A percentile compares a stretch with the other conserved stretches of the same genome.
These are phyloP conservation scores for Planoprotostelium fungivorum DNA, from an alignment of 78 protist genomes.

Conservation along the genomic window DNA sequence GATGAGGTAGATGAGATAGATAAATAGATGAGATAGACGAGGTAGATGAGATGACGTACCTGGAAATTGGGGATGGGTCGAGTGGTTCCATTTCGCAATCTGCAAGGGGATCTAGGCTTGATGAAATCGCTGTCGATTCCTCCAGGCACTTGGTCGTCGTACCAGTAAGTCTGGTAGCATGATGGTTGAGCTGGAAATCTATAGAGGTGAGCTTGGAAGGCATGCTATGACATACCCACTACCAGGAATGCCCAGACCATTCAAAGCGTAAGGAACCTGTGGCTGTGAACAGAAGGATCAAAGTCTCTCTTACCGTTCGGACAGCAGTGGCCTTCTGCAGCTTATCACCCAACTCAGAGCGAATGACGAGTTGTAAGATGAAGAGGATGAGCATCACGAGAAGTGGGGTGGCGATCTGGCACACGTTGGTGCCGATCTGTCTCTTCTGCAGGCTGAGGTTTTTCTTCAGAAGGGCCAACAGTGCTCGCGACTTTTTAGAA, in stretches of 20 bases:
- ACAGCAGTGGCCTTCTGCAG: background rate
- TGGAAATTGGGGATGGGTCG: background rate
- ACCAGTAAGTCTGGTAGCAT: background rate
- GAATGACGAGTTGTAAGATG: background rate
- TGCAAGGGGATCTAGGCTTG: background rate
- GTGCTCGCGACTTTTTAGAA: background rate
- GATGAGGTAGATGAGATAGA: too few species aligned
- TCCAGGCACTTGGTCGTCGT: background rate
- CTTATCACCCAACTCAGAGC: background rate
- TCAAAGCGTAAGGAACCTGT: background rate
- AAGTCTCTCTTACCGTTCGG: background rate
- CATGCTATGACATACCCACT: too few species aligned
- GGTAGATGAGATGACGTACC: too few species aligned
- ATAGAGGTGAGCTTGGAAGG: too few species aligned
- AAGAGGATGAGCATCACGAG: conserved; percentile 3
- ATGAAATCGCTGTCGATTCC: background rate
- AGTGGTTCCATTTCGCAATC: background rate
- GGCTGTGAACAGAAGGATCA: background rate
- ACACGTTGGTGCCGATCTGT: conserved; percentile 6
- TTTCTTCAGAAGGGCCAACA: conserved; percentile 1
- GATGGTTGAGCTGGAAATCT: background rate
- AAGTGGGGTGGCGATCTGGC: conserved; percentile 20
- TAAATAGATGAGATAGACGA: too few species aligned
- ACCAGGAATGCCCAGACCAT: background rate
- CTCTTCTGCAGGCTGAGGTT: conserved; percentile 12